Evolutionary conservation across 495 filamentous ascomycete species (phyloP), one percentile per base, ranked within the genome.

Genomic region (Penicillium manginii): DNA sequence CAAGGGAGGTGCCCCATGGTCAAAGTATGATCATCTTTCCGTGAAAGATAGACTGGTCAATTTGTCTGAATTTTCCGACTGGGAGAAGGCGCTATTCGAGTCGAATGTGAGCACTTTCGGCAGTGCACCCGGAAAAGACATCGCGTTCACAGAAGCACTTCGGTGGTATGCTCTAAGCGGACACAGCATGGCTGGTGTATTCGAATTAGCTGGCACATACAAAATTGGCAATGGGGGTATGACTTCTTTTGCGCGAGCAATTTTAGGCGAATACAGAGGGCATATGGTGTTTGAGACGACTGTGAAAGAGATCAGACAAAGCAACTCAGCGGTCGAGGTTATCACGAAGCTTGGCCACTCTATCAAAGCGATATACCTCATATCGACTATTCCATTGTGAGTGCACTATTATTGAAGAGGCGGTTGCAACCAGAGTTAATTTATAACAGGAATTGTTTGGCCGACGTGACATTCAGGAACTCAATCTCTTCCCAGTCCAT

Each of bases 161-260:
- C 54, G 66, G 7, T 67, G 64, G 64, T 67, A 47, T 50, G 60
- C 61, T 14, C 22, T 61, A 18, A 54, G 59, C 2, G 59, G 59
- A 12, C 29, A 59, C 26, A 61, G 42, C 43, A 53, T 56, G 47
- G 35, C 51, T 0, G 55, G 55, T 3, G 29, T 61, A 31, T 56
- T 59, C 42, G 62, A 61, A 29, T 23, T 59, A 19, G 56, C 56
- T 7, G 56, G 53, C 2, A 29, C 55, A 2, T 67, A 62, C 39
- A 67, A 64, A 32, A 18, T 64, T 18, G 52, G 56, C 9, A 43
- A 43, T 43, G 61, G 59, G 37, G 61, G 58, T 22, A 60, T 61
- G 61, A 60, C 65, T 21, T 22, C 55, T 3, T 54, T 68, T 29
- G 59, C 65, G 15, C 15, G 42, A 0, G 50, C 50, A 2, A 62